phyloP scores from a whole-genome alignment of 805 yeast species.

The Candida odintsovae region DNA sequence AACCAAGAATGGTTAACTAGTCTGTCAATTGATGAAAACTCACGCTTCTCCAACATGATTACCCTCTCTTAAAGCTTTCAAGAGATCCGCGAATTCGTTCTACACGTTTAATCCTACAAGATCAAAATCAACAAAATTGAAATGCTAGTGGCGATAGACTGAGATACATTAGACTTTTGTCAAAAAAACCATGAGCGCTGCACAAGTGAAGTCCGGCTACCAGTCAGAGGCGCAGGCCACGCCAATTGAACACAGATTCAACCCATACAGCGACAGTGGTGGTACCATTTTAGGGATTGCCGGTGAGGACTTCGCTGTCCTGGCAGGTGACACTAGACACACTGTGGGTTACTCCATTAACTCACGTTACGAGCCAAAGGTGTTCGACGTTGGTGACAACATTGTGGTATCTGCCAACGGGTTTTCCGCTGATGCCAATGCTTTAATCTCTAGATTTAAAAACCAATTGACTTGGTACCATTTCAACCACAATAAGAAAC shows the following conservation, averaged over 20 bases:
- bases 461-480: conserved; percentile 81
- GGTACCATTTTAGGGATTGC: conserved; percentile 98
- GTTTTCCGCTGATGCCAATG: conserved; percentile 90
- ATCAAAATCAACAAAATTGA: not conserved
- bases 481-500: conserved; percentile 73
- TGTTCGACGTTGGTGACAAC: conserved; percentile 83
- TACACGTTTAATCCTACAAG: not conserved
- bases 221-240: conserved; percentile 43
- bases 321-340: conserved; percentile 98
- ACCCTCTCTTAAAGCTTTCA: not conserved
- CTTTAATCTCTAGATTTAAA: conserved; percentile 70
- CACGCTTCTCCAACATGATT: not conserved
- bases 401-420: conserved; percentile 90
- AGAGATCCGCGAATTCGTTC: not conserved
- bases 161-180: not conserved
- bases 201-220: conserved; percentile 63
- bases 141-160: not conserved
- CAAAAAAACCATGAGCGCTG: conserved; percentile 4
- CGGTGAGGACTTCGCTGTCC: conserved; percentile 92
- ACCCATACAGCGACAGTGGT: conserved; percentile 93
- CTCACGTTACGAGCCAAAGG: conserved; percentile 87
- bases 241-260: conserved; percentile 89
- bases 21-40: too few species aligned
- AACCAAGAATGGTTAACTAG: too few species aligned
- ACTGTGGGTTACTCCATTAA: conserved; percentile 91